Evolutionary conservation across 345 rosid genomes (phyloP).

Genomic region (Populus deltoides): DNA sequence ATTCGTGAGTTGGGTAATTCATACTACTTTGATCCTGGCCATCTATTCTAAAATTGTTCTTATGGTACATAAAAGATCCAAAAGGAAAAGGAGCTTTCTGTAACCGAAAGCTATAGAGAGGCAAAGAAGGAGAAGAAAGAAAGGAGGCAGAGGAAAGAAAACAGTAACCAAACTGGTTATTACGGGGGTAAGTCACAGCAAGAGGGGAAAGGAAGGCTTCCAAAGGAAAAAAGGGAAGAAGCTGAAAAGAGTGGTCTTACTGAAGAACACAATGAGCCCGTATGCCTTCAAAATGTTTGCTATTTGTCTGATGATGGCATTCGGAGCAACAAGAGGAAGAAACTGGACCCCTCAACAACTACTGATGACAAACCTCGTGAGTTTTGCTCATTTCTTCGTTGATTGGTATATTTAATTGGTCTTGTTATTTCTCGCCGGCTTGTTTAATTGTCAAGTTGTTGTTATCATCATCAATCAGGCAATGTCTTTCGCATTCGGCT

Average conservation of each 20-base stretch:
- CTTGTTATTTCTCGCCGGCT: neutral
- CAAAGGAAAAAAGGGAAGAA: conserved; percentile 23
- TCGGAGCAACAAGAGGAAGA: conserved; percentile 43
- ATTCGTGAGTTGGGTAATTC: neutral
- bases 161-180: neutral
- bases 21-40: conserved; percentile 17
- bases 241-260: conserved; percentile 60
- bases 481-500: conserved; percentile 49
- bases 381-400: neutral
- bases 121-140: conserved; percentile 30
- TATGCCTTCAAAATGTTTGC: conserved; percentile 21
- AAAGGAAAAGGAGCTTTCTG: conserved; percentile 34
- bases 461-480: conserved; percentile 27
- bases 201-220: neutral
- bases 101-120: conserved; percentile 30
- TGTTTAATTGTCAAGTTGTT: neutral
- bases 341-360: conserved; percentile 18
- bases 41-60: conserved; percentile 37
- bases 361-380: conserved; percentile 1
- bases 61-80: conserved; percentile 52
- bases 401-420: neutral
- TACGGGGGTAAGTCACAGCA: neutral
- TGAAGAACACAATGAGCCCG: conserved; percentile 56
- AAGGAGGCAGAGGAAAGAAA: conserved; percentile 20
- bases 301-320: conserved; percentile 49